phyloP scores from a whole-genome alignment of 345 rosid genomes.

The Lumnitzera littorea region DNA sequence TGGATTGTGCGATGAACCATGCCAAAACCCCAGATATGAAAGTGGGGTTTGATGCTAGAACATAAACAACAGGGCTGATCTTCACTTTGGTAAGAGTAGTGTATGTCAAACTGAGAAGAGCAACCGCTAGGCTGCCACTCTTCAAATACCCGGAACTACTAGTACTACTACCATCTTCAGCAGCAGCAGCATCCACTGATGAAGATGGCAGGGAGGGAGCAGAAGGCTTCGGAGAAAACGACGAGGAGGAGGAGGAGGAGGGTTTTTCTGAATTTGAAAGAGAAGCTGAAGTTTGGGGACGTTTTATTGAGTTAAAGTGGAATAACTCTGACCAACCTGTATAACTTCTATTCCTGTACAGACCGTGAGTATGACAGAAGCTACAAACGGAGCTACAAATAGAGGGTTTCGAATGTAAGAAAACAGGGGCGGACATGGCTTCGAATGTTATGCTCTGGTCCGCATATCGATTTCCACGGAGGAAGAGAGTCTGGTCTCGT shows the following conservation, averaged over 20 bases:
- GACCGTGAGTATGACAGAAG: too few relatives aligned
- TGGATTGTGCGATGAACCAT: slow-evolving; percentile 69
- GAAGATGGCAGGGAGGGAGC: background rate
- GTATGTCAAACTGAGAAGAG: slow-evolving; percentile 60
- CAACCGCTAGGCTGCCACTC: slow-evolving; percentile 58
- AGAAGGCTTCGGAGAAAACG: background rate
- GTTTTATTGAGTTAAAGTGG: too few relatives aligned
- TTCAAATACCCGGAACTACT: slow-evolving; percentile 24
- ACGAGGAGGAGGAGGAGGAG: background rate
- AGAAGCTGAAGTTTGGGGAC: too few relatives aligned
- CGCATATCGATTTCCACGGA: background rate
- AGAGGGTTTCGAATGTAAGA: too few relatives aligned
- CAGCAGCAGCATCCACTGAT: slow-evolving; percentile 2
- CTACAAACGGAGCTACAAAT: too few relatives aligned
- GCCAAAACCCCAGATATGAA: slow-evolving; percentile 73
- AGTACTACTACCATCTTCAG: background rate
- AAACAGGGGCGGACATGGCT: too few relatives aligned
- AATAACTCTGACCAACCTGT: too few relatives aligned
- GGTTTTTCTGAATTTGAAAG: background rate
- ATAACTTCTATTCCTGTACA: too few relatives aligned
- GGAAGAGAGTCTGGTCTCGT: background rate
- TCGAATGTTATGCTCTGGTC: too few relatives aligned
- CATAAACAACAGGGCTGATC: slow-evolving; percentile 72
- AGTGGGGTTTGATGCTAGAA: slow-evolving; percentile 76
- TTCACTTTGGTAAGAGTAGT: slow-evolving; percentile 39